Base-by-base conservation (phyloP, 2,329 filamentous ascomycete genomes). In the Trichophyton verrucosum region DNA sequence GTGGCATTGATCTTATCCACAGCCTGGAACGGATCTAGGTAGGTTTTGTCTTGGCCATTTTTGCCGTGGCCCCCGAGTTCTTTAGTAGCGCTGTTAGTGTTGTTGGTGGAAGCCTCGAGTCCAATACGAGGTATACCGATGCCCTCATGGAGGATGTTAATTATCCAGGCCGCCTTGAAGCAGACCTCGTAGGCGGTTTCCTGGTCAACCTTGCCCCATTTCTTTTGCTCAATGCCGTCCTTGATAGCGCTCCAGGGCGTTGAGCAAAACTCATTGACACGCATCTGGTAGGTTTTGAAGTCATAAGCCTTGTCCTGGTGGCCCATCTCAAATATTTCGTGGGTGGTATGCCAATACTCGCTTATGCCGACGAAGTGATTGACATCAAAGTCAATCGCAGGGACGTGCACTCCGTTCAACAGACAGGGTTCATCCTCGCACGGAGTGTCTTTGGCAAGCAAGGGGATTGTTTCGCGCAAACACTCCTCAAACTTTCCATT, bases 311-410 rank as follows among this genome's bases (percentile, higher is more conserved):
- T 86, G 66, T 85, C 82, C 66, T 88, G 86, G 65, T 89, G 85
- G 3, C 84, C 85, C 78, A 84, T 82, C 62, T 87, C 83, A 67
- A 99, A 97, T 1, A 97, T 86, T 60, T 94, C 91, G 68, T 99
- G 94, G 0, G 94, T 99, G 0, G 92, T 95, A 73, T 99, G 94
- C 92, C 94, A 99, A 74, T 95, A 99, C 71, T 99, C 94, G 0
- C 92, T 97, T 2, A 99, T 92, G 9, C 94, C 94, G 30, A 99
- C 86, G 69, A 99, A 99, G 72, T 96, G 95, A 68, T 99, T 99
- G 40, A 97, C 86, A 64, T 94, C 87, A 69, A 97, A 99, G 71
- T 99, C 94, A 65, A 99, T 96, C 2, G 90, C 89, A 1, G 94
- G 94, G 0, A 94, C 91, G 70, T 97, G 91, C 64, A 92, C 85